Evolutionary conservation across 2,329 filamentous ascomycete genomes (phyloP).

Genomic region (Dothistroma pini): DNA sequence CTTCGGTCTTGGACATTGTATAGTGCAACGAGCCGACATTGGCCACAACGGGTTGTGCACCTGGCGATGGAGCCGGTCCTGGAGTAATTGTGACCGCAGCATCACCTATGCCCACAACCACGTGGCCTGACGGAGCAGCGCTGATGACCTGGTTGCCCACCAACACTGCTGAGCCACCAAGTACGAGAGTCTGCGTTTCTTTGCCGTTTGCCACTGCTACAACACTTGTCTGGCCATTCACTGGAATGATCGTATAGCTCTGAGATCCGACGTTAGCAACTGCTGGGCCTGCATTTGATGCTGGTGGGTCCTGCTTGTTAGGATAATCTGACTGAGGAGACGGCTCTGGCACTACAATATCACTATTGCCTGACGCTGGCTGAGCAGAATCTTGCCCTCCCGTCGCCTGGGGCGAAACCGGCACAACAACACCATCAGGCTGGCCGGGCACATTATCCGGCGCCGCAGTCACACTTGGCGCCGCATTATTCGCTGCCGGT

Average conservation of each 20-base stretch:
- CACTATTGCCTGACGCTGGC: background rate
- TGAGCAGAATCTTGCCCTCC: background rate
- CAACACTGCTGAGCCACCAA: background rate
- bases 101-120: background rate
- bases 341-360: background rate
- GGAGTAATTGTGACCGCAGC: background rate
- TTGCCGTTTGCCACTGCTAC: background rate
- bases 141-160: conserved; percentile 7
- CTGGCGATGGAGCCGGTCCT: background rate
- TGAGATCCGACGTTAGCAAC: conserved; percentile 1
- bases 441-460: background rate
- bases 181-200: background rate
- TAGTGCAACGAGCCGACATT: background rate
- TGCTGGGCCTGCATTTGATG: background rate
- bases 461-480: background rate
- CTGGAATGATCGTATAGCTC: background rate
- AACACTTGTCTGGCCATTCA: background rate
- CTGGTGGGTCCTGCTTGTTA: background rate
- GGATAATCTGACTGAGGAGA: background rate
- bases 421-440: background rate
- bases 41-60: background rate
- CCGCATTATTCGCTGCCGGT: conserved; percentile 1
- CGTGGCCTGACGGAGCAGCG: background rate
- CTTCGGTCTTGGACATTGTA: background rate
- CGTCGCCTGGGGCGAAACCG: background rate